Conservation (phyloP, 1,284 basidiomycete genomes). For the Heterobasidion irregulare region DNA sequence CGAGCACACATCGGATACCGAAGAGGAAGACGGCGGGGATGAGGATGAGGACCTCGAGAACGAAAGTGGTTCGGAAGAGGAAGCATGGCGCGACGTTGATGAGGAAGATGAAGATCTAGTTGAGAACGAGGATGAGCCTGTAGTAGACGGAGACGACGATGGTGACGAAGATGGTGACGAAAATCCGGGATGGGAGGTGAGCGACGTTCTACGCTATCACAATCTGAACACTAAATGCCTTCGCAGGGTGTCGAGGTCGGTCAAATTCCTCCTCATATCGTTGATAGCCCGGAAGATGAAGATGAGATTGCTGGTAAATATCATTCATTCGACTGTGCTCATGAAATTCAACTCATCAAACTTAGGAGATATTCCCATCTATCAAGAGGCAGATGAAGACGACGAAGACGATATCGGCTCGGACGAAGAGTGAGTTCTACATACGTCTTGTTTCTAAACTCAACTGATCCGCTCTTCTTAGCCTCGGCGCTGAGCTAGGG, state of each 20-base stretch:
- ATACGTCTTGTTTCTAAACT: constrained; percentile 11
- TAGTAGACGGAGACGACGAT: constrained; percentile 36
- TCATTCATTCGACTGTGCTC: background rate
- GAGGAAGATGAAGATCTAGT: constrained; percentile 53
- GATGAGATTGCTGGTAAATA: constrained; percentile 31
- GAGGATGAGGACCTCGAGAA: constrained; percentile 57
- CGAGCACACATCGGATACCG: constrained; percentile 63
- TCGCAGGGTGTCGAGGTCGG: constrained; percentile 42
- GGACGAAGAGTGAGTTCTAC: constrained; percentile 53
- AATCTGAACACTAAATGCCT: background rate
- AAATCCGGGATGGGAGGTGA: constrained; percentile 71
- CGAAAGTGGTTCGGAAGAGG: constrained; percentile 52
- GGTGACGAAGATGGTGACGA: constrained; percentile 38
- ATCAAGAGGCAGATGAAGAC: constrained; percentile 32
- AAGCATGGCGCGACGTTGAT: constrained; percentile 55
- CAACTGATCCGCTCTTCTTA: constrained; percentile 16
- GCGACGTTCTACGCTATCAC: constrained; percentile 12
- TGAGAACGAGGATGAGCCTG: constrained; percentile 42
- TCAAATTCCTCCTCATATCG: constrained; percentile 32
- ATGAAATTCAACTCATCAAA: background rate
- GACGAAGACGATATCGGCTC: constrained; percentile 65
- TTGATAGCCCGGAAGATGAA: constrained; percentile 27
- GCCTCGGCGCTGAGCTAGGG: constrained; percentile 42
- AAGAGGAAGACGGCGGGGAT: constrained; percentile 45
- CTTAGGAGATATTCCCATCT: constrained; percentile 8